Evolutionary conservation across 495 filamentous ascomycete species (phyloP), one percentile per base, ranked within the genome.

Genomic region (Talaromyces wortmannii): DNA sequence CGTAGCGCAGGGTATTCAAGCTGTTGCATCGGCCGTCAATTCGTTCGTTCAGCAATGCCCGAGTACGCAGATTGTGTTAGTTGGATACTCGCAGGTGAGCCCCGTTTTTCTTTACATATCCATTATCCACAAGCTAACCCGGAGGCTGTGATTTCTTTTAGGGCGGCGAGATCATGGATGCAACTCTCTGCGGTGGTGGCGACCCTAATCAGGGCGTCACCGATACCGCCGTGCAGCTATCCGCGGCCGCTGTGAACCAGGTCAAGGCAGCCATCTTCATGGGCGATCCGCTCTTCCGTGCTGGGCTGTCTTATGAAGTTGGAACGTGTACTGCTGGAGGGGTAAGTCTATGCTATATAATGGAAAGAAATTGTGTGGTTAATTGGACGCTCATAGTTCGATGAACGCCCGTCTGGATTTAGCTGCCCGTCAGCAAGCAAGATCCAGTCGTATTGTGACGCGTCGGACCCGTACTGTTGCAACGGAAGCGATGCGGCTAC

Each of bases 111-210:
- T 0, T 49, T 40, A 2, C 13, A 40, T 40, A 40, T 40, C 13
- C 8, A 40, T 40, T 10, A 40, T 40, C 8, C 36, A 10, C 36
- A 40, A 40, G n/a, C 23, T 40, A 45, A 13, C 45, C 10, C 8
- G 2, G 49, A 31, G 8, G 36, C 13, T 40, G 8, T 40, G 36
- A 40, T 40, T 5, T 40, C 13, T 40, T 10, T 40, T 43, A 85
- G 76, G 83, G 83, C 45, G 81, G 73, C 31, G 79, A 85, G 64
- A 84, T 85, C 66, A 74, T 85, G 67, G 82, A 86, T 57, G 80
- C 80, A 56, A 82, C 80, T 18, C 62, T 85, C 15, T 85, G 83
- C 61, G 83, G 83, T 30, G 83, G 82, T 18, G 79, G 78, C 3
- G 78, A 80, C 50, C 62, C 76, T 2, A 80, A 80, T 49, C 61